phyloP scores from a whole-genome alignment of 257 asterid species.

The Solanum paucissectum region DNA sequence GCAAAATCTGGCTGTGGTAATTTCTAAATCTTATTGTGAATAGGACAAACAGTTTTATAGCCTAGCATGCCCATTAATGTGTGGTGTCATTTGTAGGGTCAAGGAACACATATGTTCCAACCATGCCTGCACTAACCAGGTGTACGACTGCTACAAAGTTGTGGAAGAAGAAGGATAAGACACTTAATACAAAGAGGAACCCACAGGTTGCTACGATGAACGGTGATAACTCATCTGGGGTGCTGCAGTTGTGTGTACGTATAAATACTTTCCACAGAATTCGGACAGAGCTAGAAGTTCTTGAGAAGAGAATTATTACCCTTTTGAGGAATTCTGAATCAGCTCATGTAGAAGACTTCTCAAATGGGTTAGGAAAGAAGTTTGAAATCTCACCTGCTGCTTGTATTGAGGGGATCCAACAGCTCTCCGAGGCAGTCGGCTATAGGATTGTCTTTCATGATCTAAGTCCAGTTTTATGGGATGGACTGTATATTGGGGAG shows the following conservation, averaged over 20 bases:
- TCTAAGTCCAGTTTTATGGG: conserved; percentile 55
- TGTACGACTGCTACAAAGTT: conserved; percentile 52
- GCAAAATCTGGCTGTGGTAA: conserved; percentile 93
- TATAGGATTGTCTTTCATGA: conserved; percentile 79
- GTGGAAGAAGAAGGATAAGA: conserved; percentile 81
- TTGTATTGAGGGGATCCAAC: conserved; percentile 87
- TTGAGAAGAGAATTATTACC: conserved; percentile 81
- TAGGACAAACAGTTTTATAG: not conserved
- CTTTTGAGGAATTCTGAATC: conserved; percentile 90
- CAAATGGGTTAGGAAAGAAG: conserved; percentile 55
- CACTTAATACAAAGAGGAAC: conserved; percentile 34
- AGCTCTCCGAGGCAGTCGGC: conserved; percentile 62
- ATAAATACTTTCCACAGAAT: conserved; percentile 79
- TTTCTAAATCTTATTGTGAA: not conserved
- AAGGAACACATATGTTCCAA: conserved; percentile 60
- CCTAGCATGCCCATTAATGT: not conserved
- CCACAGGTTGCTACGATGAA: conserved; percentile 72
- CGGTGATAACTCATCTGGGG: conserved; percentile 50
- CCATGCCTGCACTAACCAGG: conserved; percentile 89
- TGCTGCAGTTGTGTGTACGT: conserved; percentile 74
- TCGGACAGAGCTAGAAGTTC: conserved; percentile 57
- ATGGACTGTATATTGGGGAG: conserved; percentile 68
- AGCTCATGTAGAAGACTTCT: conserved; percentile 70
- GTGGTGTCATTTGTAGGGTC: conserved; percentile 41
- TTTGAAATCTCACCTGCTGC: conserved; percentile 76